Evolutionary conservation across 2,329 filamentous ascomycete genomes (phyloP), one percentile per base, ranked within the genome.

Genomic region (Verticillium zaregamsianum): DNA sequence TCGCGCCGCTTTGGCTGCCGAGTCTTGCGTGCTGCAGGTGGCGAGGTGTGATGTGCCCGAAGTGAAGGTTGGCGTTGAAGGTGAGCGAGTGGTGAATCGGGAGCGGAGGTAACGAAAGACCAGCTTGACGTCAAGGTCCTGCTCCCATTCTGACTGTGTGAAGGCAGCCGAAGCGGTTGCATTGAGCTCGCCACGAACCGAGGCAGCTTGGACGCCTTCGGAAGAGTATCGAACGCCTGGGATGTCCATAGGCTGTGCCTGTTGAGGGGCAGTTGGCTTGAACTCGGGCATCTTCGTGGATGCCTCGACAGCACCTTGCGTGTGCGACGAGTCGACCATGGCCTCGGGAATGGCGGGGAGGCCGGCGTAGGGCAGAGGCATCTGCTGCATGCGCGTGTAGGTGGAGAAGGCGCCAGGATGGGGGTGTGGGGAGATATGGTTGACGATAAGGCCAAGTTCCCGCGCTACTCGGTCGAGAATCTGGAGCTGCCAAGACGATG

Each of bases 371-470:
- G 91, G 89, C 17, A 91, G 81, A 2, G 87, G 79, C 71, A 82
- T 82, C 66, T 88, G 80, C 68, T 89, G 84, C 58, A 90, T 78
- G 61, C 84, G 84, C 25, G 85, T 79, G 71, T 96, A 97, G 0
- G 91, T 92, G 15, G 88, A 90, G 73, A 98, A 98, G 1, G 94
- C 92, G 2, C 92, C 92, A 0, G 94, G 93, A 65, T 97, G 90
- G 63, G 91, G 90, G 12, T 77, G 72, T 32, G 58, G 58, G 32
- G 91, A 91, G 57, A 98, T 80, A 66, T 93, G 91, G 71, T 92
- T 86, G 31, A 97, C 90, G 15, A 97, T 80, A 35, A 91, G 79
- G 11, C 93, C 94, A 5, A 99, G 85, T 76, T 99, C 95, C 59
- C 86, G 87, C 3, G 95, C 92, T 65, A 99, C 90, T 61, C 90